Percentiles rank a stretch among this genome's conserved stretches.
Conservation (phyloP, 805 yeast genomes). For the Priceomyces castillae region DNA sequence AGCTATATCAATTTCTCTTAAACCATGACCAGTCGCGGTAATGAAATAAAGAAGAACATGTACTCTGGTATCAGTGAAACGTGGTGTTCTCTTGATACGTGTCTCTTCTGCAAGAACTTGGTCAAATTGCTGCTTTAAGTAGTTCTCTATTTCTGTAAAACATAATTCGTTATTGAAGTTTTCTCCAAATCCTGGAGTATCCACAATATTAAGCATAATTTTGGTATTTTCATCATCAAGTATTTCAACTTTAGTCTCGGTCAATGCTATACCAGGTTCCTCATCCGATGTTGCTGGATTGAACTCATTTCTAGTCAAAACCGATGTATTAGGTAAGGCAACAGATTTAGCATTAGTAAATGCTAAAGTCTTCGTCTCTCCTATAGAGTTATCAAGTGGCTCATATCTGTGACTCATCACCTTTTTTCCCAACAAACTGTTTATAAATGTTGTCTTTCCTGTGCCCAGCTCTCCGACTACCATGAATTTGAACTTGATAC, state of each 20-base stretch:
- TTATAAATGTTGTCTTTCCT: conserved; percentile 75
- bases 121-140: conserved; percentile 75
- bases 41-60: conserved; percentile 78
- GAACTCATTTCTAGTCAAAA: conserved; percentile 54
- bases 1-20: conserved; percentile 70
- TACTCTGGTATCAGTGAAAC: conserved; percentile 73
- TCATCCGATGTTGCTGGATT: conserved; percentile 57
- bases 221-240: conserved; percentile 57
- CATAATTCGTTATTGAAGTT: conserved; percentile 68
- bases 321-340: conserved; percentile 50
- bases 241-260: conserved; percentile 61
- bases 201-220: conserved; percentile 57
- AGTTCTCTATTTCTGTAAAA: conserved; percentile 61
- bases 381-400: conserved; percentile 14
- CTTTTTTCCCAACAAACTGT: conserved; percentile 60
- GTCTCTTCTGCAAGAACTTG: conserved; percentile 82
- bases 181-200: conserved; percentile 79
- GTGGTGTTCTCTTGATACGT: conserved; percentile 79
- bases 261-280: conserved; percentile 76
- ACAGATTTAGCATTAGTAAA: conserved; percentile 59
- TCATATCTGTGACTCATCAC: conserved; percentile 60
- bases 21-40: conserved; percentile 76
- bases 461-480: conserved; percentile 72
- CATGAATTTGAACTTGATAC: conserved; percentile 70
- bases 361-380: conserved; percentile 50